These are phyloP conservation scores for Niebla homalea DNA, from an alignment of 495 filamentous ascomycete genomes.

Conservation along the genomic window DNA sequence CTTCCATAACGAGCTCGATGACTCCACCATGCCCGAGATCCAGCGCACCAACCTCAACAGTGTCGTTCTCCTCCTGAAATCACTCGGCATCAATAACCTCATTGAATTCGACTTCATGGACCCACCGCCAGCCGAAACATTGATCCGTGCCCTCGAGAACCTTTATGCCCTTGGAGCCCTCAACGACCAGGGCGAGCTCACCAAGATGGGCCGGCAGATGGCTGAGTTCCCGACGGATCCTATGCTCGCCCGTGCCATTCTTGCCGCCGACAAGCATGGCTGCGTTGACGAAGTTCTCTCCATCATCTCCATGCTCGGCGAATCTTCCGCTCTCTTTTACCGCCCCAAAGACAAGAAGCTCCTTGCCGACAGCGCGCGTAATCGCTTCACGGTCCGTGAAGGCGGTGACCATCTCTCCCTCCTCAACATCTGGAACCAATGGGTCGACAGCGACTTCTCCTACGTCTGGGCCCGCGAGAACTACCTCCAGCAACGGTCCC, in stretches of 20 bases:
- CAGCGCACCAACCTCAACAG: slow-evolving; percentile 78
- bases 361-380: slow-evolving; percentile 84
- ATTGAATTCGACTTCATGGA: slow-evolving; percentile 97
- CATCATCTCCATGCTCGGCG: slow-evolving; percentile 86
- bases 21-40: slow-evolving; percentile 88
- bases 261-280: slow-evolving; percentile 76
- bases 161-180: slow-evolving; percentile 85
- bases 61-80: slow-evolving; percentile 76
- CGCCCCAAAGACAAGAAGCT: slow-evolving; percentile 96
- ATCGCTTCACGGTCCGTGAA: slow-evolving; percentile 81
- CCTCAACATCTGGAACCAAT: slow-evolving; percentile 95
- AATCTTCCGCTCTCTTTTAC: slow-evolving; percentile 82
- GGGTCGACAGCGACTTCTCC: slow-evolving; percentile 85
- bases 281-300: slow-evolving; percentile 94
- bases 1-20: slow-evolving; percentile 87
- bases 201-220: slow-evolving; percentile 89
- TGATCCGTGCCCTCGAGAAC: slow-evolving; percentile 83
- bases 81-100: slow-evolving; percentile 85
- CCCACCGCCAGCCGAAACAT: slow-evolving; percentile 76
- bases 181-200: slow-evolving; percentile 80
- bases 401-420: slow-evolving; percentile 85
- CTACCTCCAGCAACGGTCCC: slow-evolving; percentile 78
- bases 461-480: slow-evolving; percentile 87
- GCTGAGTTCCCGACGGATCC: slow-evolving; percentile 92
- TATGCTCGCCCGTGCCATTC: slow-evolving; percentile 81